phyloP scores from a whole-genome alignment of 2,329 filamentous ascomycete species.

The Pseudogymnoascus sp. region DNA sequence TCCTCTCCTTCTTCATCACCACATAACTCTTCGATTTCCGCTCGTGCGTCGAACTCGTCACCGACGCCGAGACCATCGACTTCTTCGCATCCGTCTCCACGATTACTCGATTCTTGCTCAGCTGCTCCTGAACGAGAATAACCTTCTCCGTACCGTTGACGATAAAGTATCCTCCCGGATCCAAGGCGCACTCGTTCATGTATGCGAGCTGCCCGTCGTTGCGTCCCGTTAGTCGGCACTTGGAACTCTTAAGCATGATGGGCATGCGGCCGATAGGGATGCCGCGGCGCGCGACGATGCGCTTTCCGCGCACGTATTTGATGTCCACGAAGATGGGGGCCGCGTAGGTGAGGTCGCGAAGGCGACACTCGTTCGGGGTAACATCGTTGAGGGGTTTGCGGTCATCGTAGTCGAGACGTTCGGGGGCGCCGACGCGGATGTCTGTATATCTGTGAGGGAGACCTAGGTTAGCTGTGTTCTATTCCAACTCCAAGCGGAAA shows the following conservation, averaged over 20 bases:
- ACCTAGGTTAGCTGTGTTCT: constrained; percentile 10
- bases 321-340: constrained; percentile 92
- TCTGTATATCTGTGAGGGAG: constrained; percentile 57
- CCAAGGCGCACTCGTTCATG: constrained; percentile 91
- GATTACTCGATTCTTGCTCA: constrained; percentile 98
- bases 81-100: constrained; percentile 91
- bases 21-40: constrained; percentile 98
- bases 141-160: constrained; percentile 98
- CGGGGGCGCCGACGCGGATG: constrained; percentile 77
- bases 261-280: constrained; percentile 85
- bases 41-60: constrained; percentile 95
- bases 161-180: constrained; percentile 96
- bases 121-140: constrained; percentile 93
- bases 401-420: constrained; percentile 68
- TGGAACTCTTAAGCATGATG: constrained; percentile 93
- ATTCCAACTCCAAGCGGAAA: not conserved
- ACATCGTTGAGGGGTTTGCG: constrained; percentile 65
- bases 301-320: constrained; percentile 75
- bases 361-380: constrained; percentile 90
- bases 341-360: constrained; percentile 96
- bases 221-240: constrained; percentile 78
- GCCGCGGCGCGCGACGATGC: constrained; percentile 64
- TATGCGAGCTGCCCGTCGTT: constrained; percentile 81
- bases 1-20: constrained; percentile 83
- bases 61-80: constrained; percentile 86